Conservation (phyloP, 306 rosid genomes). For the barrel medic (Medicago truncatula) region MtrunA17r5.0-ANR NC_053043.1:29374001-29374500, state of each 20-base stretch:
- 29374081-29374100: slow-evolving; percentile 73
- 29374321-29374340: no score
- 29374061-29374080: background rate
- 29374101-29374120: slow-evolving; percentile 81
- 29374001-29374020: slow-evolving; percentile 20
- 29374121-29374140: slow-evolving; percentile 78
- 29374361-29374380: background rate
- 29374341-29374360: no score
- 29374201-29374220: background rate
- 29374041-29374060: slow-evolving; percentile 18
- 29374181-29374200: background rate
- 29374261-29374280: background rate
- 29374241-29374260: background rate
- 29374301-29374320: no score
- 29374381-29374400: no score
- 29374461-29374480: no score
- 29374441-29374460: no score
- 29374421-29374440: no score
- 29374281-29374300: no score
- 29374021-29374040: background rate
- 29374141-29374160: slow-evolving; percentile 27
- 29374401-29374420: background rate
- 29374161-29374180: slow-evolving; percentile 17
- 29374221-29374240: background rate
- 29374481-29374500: no score